phyloP scores from a whole-genome alignment of 106 monocot genomes.

The Dactylorhiza incarnata region DNA sequence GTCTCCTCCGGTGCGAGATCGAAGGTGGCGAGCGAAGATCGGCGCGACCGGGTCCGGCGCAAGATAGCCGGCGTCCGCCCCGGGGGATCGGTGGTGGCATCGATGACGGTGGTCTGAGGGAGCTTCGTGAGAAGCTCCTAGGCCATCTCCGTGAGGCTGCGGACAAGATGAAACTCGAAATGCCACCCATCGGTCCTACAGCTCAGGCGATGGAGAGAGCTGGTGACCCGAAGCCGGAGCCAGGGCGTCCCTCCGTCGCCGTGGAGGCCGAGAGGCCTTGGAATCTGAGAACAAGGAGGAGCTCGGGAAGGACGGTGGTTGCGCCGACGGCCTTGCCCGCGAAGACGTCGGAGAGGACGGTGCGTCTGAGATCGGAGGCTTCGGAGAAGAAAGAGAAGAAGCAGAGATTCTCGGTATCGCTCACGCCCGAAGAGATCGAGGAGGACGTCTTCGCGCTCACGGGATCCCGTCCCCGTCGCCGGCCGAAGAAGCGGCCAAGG shows the following conservation, averaged over 20 bases:
- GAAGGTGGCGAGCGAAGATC: not conserved
- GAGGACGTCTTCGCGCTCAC: constrained; percentile 45
- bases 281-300: constrained; percentile 5
- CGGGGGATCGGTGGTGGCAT: not conserved
- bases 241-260: not conserved
- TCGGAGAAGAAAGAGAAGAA: constrained; percentile 1
- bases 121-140: constrained; percentile 35
- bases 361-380: constrained; percentile 7
- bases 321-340: not conserved
- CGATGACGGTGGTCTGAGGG: not conserved
- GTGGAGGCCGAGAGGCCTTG: not conserved
- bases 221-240: not conserved
- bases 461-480: constrained; percentile 28
- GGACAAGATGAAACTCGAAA: constrained; percentile 15
- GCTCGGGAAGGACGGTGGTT: not conserved
- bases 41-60: too few species aligned
- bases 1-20: not conserved
- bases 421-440: constrained; percentile 41
- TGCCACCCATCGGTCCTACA: not conserved
- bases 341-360: not conserved
- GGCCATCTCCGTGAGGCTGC: constrained; percentile 28
- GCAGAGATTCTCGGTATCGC: constrained; percentile 26
- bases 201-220: not conserved
- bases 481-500: constrained; percentile 38
- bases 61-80: not conserved